Evolutionary conservation across 2,329 filamentous ascomycete genomes (phyloP), one percentile per base, ranked within the genome.

Genomic region (Colletotrichum sp.): DNA sequence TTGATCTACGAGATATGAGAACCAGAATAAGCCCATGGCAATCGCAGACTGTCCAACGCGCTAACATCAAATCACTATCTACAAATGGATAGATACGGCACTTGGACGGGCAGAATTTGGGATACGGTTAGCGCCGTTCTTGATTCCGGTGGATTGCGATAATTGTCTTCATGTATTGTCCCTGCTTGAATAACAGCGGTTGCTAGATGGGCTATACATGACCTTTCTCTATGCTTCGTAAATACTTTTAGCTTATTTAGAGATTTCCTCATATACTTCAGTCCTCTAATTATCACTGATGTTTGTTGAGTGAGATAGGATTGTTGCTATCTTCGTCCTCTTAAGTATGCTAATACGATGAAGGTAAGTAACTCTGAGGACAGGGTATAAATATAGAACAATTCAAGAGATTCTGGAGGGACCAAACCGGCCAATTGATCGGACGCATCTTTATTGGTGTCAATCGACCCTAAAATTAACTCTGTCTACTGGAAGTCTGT

Each of bases 281-380:
- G 34, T 16, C 15, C 15, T 36, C 34, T 8, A 36, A 36, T 0
- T 36, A 16, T 16, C 15, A 36, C 6, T 16, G 8, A 36, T 36
- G 7, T 36, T 8, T 16, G 7, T 5, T n/a, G 9, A 2, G 38
- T 6, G 9, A n/a, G n/a, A n/a, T n/a, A n/a, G n/a, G n/a, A n/a
- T n/a, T n/a, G n/a, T n/a, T n/a, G n/a, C n/a, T n/a, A n/a, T n/a
- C n/a, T n/a, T n/a, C n/a, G n/a, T 43, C 9, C 3, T 43, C 9
- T 3, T 1, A 12, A 43, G 5, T 48, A n/a, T 12, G 38, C 18
- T 48, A 48, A 48, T 18, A 43, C 5, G 18, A n/a, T 21, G 1
- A n/a, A 21, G 9, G 0, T 18, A 0, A 6, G 3, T 48, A 6
- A 21, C 0, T 12, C 1, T 1, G 1, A 48, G 18, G 8, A 1